Evolutionary conservation across 495 filamentous ascomycete species (phyloP), one percentile per base, ranked within the genome.

Genomic region (Penicillium salamii): DNA sequence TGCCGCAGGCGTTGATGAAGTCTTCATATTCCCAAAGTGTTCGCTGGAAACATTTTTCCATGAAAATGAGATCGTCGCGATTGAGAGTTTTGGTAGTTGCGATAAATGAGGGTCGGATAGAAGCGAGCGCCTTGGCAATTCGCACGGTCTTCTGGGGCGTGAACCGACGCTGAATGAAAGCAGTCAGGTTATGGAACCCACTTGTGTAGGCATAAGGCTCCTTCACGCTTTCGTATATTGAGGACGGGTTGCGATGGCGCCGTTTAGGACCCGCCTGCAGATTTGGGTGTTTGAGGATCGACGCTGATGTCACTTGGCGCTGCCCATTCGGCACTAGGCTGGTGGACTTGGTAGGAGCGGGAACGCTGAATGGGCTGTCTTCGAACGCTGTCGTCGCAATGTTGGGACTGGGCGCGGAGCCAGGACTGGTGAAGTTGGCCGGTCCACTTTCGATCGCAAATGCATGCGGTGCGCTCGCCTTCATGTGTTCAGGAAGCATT

Each of bases 21-120:
- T 93, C 89, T 53, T 97, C 89, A 56, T 95, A 93, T 60, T 95
- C 90, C 63, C 85, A 89, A 11, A 98, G 77, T 1, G 88, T 91
- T 32, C 93, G 87, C 63, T 98, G 93, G 61, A 97, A 89, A 62
- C 88, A 91, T 65, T 95, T 91, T 67, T 98, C 93, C 89, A 93
- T 95, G 70, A 97, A 96, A 18, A 98, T 84, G 15, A 97, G 78
- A 63, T 98, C 93, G 59, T 91, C 82, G 21, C 82, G 75, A 47
- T 89, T 90, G 29, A 97, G 72, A 3, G 85, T 89, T 52, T 85
- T 86, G 18, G 87, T 91, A 46, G 86, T 93, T 3, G 89, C 82
- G 54, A 97, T 91, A 68, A 98, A 92, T 6, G 90, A 89, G 5
- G 93, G 93, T 15, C 93, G 87, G 54, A 96, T 95, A 34, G 85